Evolutionary conservation across 164 flowering plant genomes (phyloP), one percentile per base, ranked within the genome.

Genomic region (Brasenia schreberi): DNA sequence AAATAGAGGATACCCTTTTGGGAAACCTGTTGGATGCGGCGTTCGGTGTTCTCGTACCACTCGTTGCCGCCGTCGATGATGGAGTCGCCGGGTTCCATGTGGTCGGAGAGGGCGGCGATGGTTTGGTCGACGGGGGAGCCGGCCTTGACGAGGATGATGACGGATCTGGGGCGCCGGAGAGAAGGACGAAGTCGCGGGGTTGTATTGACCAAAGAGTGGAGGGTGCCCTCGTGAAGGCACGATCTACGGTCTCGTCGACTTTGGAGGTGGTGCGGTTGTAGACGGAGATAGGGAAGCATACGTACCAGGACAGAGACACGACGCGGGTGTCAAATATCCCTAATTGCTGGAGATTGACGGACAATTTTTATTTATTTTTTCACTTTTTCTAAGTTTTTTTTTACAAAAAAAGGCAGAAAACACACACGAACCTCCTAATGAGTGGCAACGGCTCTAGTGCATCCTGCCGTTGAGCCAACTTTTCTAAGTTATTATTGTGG

Each of bases 81-180:
- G 62, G 75, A 71, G 64, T 80, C 83, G 1, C 80, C 83, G 42
- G 78, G 74, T 45, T 77, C 76, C 72, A 80, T n/a, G n/a, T n/a
- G n/a, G n/a, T n/a, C n/a, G 73, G 66, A 68, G 19, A 80, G 68
- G 23, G 82, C 69, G 58, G 73, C 67, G 67, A 82, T 82, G 45
- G 85, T 80, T 19, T 76, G 79, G 64, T 82, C 85, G 18, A 80
- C 83, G 5, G 85, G 83, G 5, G 76, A 33, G 7, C 83, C 83
- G 7, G 85, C 83, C 61, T 80, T 82, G 68, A 82, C 85, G 12
- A 82, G 73, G 67, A 82, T 80, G 77, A 82, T 72, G 16, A 80
- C 59, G 61, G 80, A 80, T 68, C 83, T 66, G 65, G 83, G 83
- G 42, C 70, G 68, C 43, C 70, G 65, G 69, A 80, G 83, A 77